Percentiles rank a stretch among this genome's conserved stretches.
These are phyloP conservation scores for Caloboletus inedulis DNA, from an alignment of 1,284 basidiomycete genomes.

Conservation along the genomic window DNA sequence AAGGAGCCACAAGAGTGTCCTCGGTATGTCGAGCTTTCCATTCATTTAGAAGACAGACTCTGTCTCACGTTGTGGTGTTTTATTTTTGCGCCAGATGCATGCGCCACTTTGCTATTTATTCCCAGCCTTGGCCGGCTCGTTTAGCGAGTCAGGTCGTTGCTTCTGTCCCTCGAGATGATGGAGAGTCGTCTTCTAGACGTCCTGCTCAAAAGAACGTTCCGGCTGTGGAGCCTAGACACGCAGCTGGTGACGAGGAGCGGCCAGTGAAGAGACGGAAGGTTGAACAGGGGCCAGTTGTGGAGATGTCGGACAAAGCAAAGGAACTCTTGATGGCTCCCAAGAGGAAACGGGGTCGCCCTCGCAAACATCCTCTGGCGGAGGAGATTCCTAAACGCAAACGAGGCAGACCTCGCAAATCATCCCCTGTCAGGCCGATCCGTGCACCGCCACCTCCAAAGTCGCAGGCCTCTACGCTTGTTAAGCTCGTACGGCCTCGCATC, in stretches of 20 bases:
- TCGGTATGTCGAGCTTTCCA: constrained; percentile 45
- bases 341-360: constrained; percentile 37
- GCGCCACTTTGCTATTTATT: constrained; percentile 73
- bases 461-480: constrained; percentile 12
- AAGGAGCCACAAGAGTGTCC: constrained; percentile 68
- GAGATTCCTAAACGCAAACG: constrained; percentile 37
- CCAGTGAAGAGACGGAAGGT: constrained; percentile 44
- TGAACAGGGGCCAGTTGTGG: constrained; percentile 35
- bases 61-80: constrained; percentile 22
- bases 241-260: constrained; percentile 41
- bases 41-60: constrained; percentile 13
- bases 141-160: constrained; percentile 47
- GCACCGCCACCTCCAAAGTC: constrained; percentile 15
- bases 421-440: constrained; percentile 16
- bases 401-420: constrained; percentile 34
- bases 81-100: constrained; percentile 51
- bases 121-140: constrained; percentile 64
- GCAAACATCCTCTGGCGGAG: constrained; percentile 34
- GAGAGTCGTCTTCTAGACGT: constrained; percentile 44
- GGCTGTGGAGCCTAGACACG: constrained; percentile 53
- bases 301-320: constrained; percentile 38
- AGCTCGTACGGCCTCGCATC: constrained; percentile 13
- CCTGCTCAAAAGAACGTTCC: constrained; percentile 49
- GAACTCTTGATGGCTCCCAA: constrained; percentile 34
- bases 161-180: constrained; percentile 47